These are phyloP conservation scores for Dovyalis caffra DNA, from an alignment of 345 rosid species.

Conservation along the genomic window DNA sequence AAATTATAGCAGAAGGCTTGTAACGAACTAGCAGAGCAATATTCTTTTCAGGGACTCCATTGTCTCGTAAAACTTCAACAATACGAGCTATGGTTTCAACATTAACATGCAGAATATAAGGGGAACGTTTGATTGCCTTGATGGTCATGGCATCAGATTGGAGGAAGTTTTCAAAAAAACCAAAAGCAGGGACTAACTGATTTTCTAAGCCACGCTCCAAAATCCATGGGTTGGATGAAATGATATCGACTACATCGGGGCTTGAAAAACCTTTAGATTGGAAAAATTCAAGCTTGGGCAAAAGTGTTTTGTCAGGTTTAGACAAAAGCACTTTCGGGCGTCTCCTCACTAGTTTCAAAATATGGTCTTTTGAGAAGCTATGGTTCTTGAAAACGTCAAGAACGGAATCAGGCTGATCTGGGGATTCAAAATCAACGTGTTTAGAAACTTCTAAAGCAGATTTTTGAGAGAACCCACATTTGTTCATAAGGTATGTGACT, in stretches of 20 bases:
- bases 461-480: slow-evolving; percentile 12
- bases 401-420: neutral
- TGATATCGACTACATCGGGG: neutral
- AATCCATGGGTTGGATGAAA: neutral
- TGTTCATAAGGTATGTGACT: slow-evolving; percentile 9
- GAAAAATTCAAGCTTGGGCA: slow-evolving; percentile 24
- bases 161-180: slow-evolving; percentile 1
- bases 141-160: neutral
- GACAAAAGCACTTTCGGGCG: neutral
- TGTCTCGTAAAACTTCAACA: slow-evolving; percentile 1
- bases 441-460: neutral
- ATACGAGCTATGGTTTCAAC: neutral
- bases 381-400: neutral
- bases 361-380: slow-evolving; percentile 5
- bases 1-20: neutral
- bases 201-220: slow-evolving; percentile 2
- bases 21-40: too few relatives aligned
- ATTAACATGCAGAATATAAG: neutral
- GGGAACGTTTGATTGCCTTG: neutral
- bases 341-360: neutral
- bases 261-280: slow-evolving; percentile 18
- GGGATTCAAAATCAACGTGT: neutral
- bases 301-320: neutral
- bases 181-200: slow-evolving; percentile 9
- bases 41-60: slow-evolving; percentile 14